Evolutionary conservation across 306 rosid species (phyloP), one percentile per base, ranked within the genome.

Genomic region (Cercis canadensis): DNA sequence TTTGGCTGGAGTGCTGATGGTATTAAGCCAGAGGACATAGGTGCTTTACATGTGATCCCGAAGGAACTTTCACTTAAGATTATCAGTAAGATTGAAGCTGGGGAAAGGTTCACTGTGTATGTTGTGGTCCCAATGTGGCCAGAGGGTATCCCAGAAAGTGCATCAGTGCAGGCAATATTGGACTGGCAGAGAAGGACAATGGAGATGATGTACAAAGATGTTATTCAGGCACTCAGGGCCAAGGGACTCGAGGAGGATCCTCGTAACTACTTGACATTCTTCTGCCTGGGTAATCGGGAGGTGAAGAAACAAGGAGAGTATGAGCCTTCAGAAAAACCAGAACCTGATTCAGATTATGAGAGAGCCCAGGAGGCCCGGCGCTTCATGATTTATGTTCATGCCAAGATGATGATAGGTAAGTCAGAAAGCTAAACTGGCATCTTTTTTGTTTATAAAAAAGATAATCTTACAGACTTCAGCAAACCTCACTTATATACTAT

Each of bases 71-170:
- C 94, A 8, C 90, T 85, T 19, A 88, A 88, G 86, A 85, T 88
- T 70, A 68, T 83, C 8, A 88, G 87, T 43, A 85, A 88, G 88
- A 88, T 88, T 65, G 87, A 81, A 83, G 90, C 90, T 12, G 94
- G 88, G 54, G 94, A 88, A 68, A 85, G 84, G 75, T 88, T 88
- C 49, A 61, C 84, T 0, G 90, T 88, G 19, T 88, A 88, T 69
- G 77, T 88, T 16, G 88, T 88, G 57, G 75, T 88, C 47, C 94
- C 94, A 11, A 88, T 88, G 94, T 85, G 88, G 94, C 94, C 94
- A 18, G 94, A 88, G 62, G 94, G 94, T 54, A 55, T 85, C 29
- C 94, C 94, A 0, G 93, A 88, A 76, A 85, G 88, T 72, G 87
- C 87, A 72, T 88, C 93, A 0, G 93, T 85, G 74, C 93, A 85